phyloP scores from a whole-genome alignment of 192 early-diverging fungal genomes.

The Podila horticola region DNA sequence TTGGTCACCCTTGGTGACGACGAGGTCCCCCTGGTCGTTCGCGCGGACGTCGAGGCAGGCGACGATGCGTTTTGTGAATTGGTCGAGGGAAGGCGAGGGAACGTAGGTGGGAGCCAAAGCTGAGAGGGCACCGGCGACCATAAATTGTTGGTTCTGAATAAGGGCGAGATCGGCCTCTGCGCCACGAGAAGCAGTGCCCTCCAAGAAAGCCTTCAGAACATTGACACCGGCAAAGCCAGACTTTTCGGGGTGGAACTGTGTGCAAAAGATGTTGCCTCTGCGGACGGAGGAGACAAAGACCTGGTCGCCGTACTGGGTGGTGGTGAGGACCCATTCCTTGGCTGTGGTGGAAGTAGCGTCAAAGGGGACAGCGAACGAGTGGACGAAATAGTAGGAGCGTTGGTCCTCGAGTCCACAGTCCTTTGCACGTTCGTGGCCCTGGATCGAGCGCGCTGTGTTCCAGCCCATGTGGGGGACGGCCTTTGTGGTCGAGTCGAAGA shows the following conservation, averaged over 20 bases:
- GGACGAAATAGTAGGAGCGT: slow-evolving; percentile 95
- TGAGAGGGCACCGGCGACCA: slow-evolving; percentile 25
- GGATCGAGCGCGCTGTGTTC: slow-evolving; percentile 75
- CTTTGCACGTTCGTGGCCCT: slow-evolving; percentile 27
- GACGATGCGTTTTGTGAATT: slow-evolving; percentile 90
- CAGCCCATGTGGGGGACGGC: slow-evolving; percentile 99
- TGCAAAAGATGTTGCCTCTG: slow-evolving; percentile 91
- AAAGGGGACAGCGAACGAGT: slow-evolving; percentile 90
- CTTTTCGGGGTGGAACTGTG: slow-evolving; percentile 99
- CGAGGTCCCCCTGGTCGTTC: slow-evolving; percentile 97
- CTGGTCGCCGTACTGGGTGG: slow-evolving; percentile 92
- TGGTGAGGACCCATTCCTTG: slow-evolving; percentile 79
- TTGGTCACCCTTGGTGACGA: slow-evolving; percentile 99
- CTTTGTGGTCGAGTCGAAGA: slow-evolving; percentile 78
- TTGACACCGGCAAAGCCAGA: slow-evolving; percentile 89
- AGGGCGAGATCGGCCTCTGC: slow-evolving; percentile 17
- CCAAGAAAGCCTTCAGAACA: slow-evolving; percentile 85
- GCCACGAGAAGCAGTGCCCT: slow-evolving; percentile 44
- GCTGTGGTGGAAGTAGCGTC: slow-evolving; percentile 51
- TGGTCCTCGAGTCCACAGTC: slow-evolving; percentile 36
- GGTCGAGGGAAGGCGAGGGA: slow-evolving; percentile 52
- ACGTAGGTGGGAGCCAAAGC: slow-evolving; percentile 25
- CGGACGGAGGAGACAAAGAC: slow-evolving; percentile 85
- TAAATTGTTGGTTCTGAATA: slow-evolving; percentile 6
- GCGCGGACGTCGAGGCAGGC: slow-evolving; percentile 97